These are phyloP conservation scores for Scutellaria galericulata DNA, from an alignment of 257 asterid species.

Conservation along the genomic window DNA sequence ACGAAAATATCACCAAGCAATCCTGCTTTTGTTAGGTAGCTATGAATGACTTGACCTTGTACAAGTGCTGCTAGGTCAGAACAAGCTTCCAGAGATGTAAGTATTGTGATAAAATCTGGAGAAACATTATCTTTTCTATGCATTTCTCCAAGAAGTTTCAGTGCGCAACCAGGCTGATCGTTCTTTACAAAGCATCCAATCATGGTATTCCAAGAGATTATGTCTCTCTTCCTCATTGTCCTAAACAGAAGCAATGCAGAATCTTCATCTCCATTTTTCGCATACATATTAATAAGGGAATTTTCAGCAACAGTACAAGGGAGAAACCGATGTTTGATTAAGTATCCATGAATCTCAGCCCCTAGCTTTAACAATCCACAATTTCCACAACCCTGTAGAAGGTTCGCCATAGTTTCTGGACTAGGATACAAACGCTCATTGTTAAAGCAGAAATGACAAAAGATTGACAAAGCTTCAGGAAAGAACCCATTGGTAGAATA, in stretches of 20 bases:
- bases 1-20: slow-evolving; percentile 44
- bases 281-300: slow-evolving; percentile 55
- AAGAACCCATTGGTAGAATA: slow-evolving; percentile 45
- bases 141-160: slow-evolving; percentile 41
- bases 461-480: slow-evolving; percentile 36
- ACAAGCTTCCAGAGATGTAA: slow-evolving; percentile 51
- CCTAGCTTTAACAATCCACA: slow-evolving; percentile 38
- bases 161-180: slow-evolving; percentile 40
- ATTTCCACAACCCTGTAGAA: slow-evolving; percentile 47
- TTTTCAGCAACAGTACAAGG: slow-evolving; percentile 43
- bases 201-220: slow-evolving; percentile 58
- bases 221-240: slow-evolving; percentile 43
- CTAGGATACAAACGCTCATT: slow-evolving; percentile 46
- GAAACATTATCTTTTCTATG: slow-evolving; percentile 34
- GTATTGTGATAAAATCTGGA: slow-evolving; percentile 53
- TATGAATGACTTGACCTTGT: slow-evolving; percentile 47
- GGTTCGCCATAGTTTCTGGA: slow-evolving; percentile 53
- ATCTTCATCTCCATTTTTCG: slow-evolving; percentile 31
- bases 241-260: slow-evolving; percentile 44
- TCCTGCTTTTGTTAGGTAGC: slow-evolving; percentile 47
- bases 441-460: slow-evolving; percentile 38
- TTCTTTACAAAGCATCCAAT: slow-evolving; percentile 48
- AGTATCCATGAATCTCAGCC: slow-evolving; percentile 51
- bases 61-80: slow-evolving; percentile 41
- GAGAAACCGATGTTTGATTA: slow-evolving; percentile 49